These are phyloP conservation scores for Hydnum rufescens DNA, from an alignment of 768 basidiomycete genomes.

Conservation along the genomic window DNA sequence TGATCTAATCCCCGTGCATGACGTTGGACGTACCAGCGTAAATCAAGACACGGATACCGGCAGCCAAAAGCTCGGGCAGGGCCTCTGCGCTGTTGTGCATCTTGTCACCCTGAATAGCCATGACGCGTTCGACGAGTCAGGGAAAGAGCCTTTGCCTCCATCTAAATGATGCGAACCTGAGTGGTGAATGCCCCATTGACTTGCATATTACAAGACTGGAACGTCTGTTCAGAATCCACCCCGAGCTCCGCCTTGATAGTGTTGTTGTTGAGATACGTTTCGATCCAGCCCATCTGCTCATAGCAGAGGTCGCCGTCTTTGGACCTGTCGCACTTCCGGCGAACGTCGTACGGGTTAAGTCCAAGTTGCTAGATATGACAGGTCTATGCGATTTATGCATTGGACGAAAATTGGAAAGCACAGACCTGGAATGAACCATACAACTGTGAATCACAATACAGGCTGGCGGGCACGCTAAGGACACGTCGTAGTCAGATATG, in stretches of 20 bases:
- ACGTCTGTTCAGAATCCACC: conserved; percentile 35
- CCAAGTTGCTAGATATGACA: conserved; percentile 31
- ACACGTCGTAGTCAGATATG: neutral
- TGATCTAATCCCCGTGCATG: neutral
- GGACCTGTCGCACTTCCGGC: conserved; percentile 56
- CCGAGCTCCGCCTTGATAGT: conserved; percentile 64
- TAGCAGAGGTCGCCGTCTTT: conserved; percentile 33
- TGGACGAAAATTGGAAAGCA: conserved; percentile 6
- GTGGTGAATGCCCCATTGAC: conserved; percentile 59
- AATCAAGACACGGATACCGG: conserved; percentile 66
- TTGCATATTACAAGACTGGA: conserved; percentile 31
- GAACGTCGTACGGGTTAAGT: conserved; percentile 78
- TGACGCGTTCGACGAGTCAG: conserved; percentile 14
- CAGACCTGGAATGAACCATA: conserved; percentile 50
- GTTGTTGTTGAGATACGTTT: conserved; percentile 67
- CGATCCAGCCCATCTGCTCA: conserved; percentile 68
- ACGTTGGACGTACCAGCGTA: conserved; percentile 42
- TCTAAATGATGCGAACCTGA: neutral
- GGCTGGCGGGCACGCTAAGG: conserved; percentile 37
- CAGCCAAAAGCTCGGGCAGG: conserved; percentile 61
- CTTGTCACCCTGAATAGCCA: conserved; percentile 76
- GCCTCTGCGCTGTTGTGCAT: conserved; percentile 66
- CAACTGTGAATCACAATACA: conserved; percentile 67
- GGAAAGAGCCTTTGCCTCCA: conserved; percentile 1
- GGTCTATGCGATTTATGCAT: neutral